A percentile compares a stretch with the other conserved stretches of the same genome.
These are phyloP conservation scores for Citrullus mucosospermus DNA, from an alignment of 306 rosid genomes.

Conservation along the genomic window DNA sequence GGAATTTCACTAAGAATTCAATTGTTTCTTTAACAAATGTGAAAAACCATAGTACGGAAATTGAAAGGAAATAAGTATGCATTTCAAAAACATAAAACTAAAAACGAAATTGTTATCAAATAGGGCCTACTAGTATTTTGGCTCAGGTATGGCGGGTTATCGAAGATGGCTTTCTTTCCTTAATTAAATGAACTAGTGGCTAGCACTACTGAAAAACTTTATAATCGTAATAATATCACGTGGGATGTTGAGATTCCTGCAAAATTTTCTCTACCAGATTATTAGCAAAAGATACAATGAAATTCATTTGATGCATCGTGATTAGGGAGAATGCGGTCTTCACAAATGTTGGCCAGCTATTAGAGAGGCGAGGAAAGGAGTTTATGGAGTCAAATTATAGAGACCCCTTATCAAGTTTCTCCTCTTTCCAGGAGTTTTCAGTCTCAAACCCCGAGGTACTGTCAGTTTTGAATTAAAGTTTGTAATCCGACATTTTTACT, in stretches of 20 bases:
- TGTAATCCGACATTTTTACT: neutral
- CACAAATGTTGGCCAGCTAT: conserved; percentile 62
- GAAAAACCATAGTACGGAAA: no score
- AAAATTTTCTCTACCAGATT: neutral
- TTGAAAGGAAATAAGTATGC: no score
- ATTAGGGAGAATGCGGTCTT: conserved; percentile 40
- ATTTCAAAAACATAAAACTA: no score
- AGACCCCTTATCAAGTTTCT: conserved; percentile 78
- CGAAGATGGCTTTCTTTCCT: neutral
- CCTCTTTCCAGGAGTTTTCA: conserved; percentile 70
- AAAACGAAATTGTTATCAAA: no score
- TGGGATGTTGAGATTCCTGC: neutral
- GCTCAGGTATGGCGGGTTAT: neutral
- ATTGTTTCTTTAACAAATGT: no score
- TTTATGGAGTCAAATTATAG: conserved; percentile 56
- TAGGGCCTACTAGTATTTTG: no score
- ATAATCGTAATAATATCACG: neutral
- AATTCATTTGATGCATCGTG: conserved; percentile 8
- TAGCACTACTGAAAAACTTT: neutral
- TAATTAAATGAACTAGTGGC: neutral
- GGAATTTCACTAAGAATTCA: no score
- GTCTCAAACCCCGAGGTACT: conserved; percentile 67
- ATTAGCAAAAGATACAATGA: neutral
- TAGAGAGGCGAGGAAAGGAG: conserved; percentile 59
- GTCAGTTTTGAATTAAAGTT: neutral